phyloP scores from a whole-genome alignment of 2,329 filamentous ascomycete species.

The Epichloe sp. region DNA sequence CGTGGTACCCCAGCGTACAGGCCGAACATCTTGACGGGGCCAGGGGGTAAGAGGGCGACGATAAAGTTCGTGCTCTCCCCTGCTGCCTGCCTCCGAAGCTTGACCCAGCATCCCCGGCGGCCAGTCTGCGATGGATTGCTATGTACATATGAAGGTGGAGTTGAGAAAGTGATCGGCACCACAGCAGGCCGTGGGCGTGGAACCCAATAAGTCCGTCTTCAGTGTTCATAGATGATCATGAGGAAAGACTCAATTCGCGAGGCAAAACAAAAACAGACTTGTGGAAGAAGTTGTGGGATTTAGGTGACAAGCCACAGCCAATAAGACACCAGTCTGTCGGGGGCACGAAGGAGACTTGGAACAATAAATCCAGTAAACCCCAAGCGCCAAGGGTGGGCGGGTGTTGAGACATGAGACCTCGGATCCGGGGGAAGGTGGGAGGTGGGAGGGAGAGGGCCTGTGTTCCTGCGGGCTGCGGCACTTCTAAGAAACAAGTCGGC shows the following conservation, averaged over 20 bases:
- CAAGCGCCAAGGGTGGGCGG: constrained; percentile 3
- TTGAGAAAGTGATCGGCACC: constrained; percentile 2
- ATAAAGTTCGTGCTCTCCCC: constrained; percentile 5
- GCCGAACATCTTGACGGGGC: constrained; percentile 8
- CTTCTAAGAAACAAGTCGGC: not conserved
- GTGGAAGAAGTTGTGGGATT: constrained; percentile 3
- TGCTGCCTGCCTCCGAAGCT: constrained; percentile 5
- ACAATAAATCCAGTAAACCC: constrained; percentile 1
- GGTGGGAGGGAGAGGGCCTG: not conserved
- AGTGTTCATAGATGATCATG: not conserved
- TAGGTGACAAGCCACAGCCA: constrained; percentile 4
- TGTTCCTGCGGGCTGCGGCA: not conserved
- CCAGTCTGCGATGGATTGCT: constrained; percentile 3
- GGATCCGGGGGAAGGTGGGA: constrained; percentile 1
- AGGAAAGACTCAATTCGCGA: not conserved
- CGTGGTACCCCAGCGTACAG: constrained; percentile 15
- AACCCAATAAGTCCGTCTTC: not conserved
- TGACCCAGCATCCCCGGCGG: not conserved
- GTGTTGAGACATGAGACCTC: constrained; percentile 2
- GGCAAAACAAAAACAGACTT: not conserved
- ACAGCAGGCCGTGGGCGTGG: not conserved
- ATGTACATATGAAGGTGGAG: not conserved
- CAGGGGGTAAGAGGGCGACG: constrained; percentile 6
- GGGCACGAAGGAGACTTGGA: not conserved
- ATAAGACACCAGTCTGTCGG: not conserved